Base-by-base conservation (phyloP, 208 protist genomes). In the Acanthamoeba royreba region DNA sequence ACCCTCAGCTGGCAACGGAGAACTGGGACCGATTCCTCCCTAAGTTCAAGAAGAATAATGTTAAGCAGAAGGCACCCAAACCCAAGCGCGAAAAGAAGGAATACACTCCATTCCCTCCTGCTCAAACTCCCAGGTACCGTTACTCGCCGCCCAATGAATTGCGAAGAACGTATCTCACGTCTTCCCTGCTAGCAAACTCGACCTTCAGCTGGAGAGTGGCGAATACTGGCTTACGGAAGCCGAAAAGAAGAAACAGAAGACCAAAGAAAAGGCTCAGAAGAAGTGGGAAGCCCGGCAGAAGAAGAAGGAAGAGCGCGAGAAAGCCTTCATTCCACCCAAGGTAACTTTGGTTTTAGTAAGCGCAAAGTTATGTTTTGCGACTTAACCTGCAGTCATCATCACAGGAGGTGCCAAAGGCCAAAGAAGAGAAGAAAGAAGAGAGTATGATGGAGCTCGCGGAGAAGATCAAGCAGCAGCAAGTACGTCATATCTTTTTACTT, bases 11-110 rank as follows among this genome's bases (percentile, higher is more conserved):
- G 94, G 98, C 98, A 92, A 97, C 98, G 72, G 99, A 99, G 96
- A 98, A 98, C 93, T 99, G 99, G 99, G 98, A 99, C 2, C 97
- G 98, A 52, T 99, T 99, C 96, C 97, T 99, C 40, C 99, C 99
- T 0, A 97, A 99, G 49, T 99, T 99, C 95, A 98, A 98, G 93
- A 97, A 97, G 96, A 93, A 94, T 13, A 95, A 94, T 52, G 69
- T 87, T 52, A 94, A 96, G 93, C 19, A 47, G 33, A 95, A 96
- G 79, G 97, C 95, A 17, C 61, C 86, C n/a, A 93, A 97, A 31
- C 97, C 97, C 49, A 77, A 94, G 42, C 93, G 94, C 66, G 97
- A 97, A 85, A 96, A 97, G 92, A 97, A 98, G 63, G 88, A 95
- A 53, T 98, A 98, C 83, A 98, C 97, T 5, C 97, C 97, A 2